Conservation (phyloP, 2,329 filamentous ascomycete species). For the Fusarium devonianum region DNA sequence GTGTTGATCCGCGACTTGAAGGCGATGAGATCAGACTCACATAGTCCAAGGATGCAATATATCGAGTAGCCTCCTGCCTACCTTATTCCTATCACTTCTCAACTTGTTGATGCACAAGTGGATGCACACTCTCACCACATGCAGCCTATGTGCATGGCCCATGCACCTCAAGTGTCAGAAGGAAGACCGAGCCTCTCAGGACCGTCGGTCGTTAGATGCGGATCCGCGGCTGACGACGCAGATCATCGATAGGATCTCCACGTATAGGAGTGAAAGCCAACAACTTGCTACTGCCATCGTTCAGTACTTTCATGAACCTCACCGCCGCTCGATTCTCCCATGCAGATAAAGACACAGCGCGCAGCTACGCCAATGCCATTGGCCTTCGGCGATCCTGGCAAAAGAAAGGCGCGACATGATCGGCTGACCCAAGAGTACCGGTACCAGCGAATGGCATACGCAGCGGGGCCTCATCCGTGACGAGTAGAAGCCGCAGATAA, state of each 20-base stretch:
- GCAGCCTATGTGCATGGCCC: background rate
- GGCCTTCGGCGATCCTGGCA: background rate
- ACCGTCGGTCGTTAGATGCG: constrained; percentile 18
- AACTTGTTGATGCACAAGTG: background rate
- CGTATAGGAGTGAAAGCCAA: background rate
- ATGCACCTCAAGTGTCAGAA: constrained; percentile 11
- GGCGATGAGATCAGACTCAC: too few relatives aligned
- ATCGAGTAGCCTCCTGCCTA: too few relatives aligned
- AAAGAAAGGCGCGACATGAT: constrained; percentile 9
- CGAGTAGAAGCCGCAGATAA: too few relatives aligned
- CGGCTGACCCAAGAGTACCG: too few relatives aligned
- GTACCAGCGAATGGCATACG: too few relatives aligned
- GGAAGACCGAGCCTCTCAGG: constrained; percentile 21
- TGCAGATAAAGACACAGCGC: background rate
- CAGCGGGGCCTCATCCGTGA: too few relatives aligned
- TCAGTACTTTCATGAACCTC: constrained; percentile 15
- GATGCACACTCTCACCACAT: background rate
- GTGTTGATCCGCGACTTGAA: too few relatives aligned
- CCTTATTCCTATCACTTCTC: background rate
- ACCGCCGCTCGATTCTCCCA: background rate
- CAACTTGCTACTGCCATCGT: constrained; percentile 18
- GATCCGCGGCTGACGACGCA: constrained; percentile 1
- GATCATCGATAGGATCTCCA: constrained; percentile 4
- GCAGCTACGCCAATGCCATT: background rate
- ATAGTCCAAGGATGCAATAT: too few relatives aligned